Evolutionary conservation across 768 basidiomycete species (phyloP).

Genomic region (Auriscalpium orientale): DNA sequence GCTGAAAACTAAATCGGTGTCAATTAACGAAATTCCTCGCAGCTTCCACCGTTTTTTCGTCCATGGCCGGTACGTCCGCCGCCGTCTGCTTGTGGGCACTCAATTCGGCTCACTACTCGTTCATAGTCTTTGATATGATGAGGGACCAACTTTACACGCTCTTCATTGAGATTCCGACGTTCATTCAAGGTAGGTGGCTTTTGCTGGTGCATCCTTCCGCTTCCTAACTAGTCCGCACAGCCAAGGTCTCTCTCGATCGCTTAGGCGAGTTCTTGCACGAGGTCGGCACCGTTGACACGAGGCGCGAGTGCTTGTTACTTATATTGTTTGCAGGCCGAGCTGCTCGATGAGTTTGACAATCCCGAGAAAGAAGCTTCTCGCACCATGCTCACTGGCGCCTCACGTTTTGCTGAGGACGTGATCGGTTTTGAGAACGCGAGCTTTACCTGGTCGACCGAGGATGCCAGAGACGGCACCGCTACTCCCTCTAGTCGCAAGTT

Average conservation of each 20-base stretch:
- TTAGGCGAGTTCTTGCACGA: slow-evolving; percentile 31
- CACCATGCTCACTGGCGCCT: slow-evolving; percentile 9
- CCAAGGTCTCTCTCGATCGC: slow-evolving; percentile 33
- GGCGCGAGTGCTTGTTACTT: too few relatives aligned
- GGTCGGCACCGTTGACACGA: slow-evolving; percentile 6
- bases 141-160: slow-evolving; percentile 22
- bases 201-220: slow-evolving; percentile 28
- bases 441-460: slow-evolving; percentile 41
- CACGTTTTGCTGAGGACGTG: slow-evolving; percentile 6
- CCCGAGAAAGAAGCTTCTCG: slow-evolving; percentile 5
- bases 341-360: slow-evolving; percentile 23
- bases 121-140: slow-evolving; percentile 33
- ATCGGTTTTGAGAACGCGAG: slow-evolving; percentile 43
- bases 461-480: slow-evolving; percentile 20
- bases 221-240: slow-evolving; percentile 12
- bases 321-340: slow-evolving; percentile 14
- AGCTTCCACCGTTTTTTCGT: slow-evolving; percentile 24
- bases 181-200: slow-evolving; percentile 16
- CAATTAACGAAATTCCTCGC: slow-evolving; percentile 23
- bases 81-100: slow-evolving; percentile 5
- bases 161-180: slow-evolving; percentile 17
- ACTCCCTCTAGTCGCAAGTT: slow-evolving; percentile 43
- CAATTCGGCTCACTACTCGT: background rate
- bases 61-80: slow-evolving; percentile 23
- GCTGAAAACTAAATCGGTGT: slow-evolving; percentile 5